Base-by-base conservation (phyloP, 345 rosid species). In the Citrus sp. region DNA sequence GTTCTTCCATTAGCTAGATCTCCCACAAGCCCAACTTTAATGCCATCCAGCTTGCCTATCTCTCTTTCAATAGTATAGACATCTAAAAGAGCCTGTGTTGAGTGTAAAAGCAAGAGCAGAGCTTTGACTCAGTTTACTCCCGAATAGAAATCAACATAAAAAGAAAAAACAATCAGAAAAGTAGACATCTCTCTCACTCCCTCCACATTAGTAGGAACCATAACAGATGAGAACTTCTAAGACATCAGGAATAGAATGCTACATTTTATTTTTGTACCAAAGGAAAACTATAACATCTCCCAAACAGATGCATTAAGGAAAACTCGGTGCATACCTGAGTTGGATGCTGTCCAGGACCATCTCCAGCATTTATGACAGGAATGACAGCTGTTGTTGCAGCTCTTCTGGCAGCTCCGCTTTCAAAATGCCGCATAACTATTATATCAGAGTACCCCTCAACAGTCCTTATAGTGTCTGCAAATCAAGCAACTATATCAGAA, bases 341-440 rank as follows among this genome's bases (percentile, higher is more conserved):
- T 22, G 98, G 99, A 85, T 96, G 98, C 77, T 96, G 95, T 78
- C 99, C 99, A 49, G 99, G 99, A 73, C 99, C 99, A 86, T 96
- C 99, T 64, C 99, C 99, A 21, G 99, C 98, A 78, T 94, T 96
- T 67, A 96, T 90, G 66, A 96, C 83, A 32, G 99, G 99, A 88
- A 96, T 88, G 62, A 82, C 78, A 19, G 98, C 97, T 4, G 97
- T 92, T 24, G 90, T 84, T 21, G 98, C 98, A 18, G 99, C 98
- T 85, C 88, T 92, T 85, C 63, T 92, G 3, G 99, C 98, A 84
- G 99, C 97, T 30, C 99, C 98, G 22, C 98, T 92, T 86, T 94
- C 98, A 81, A 94, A 96, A 83, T 96, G 99, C 12, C 98, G 89
- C 97, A 94, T 92, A 77, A 94, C 98, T 7, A 96, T 94, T 66